Base-by-base conservation (phyloP, 345 rosid genomes). In the Gossypium mustelinum region DNA sequence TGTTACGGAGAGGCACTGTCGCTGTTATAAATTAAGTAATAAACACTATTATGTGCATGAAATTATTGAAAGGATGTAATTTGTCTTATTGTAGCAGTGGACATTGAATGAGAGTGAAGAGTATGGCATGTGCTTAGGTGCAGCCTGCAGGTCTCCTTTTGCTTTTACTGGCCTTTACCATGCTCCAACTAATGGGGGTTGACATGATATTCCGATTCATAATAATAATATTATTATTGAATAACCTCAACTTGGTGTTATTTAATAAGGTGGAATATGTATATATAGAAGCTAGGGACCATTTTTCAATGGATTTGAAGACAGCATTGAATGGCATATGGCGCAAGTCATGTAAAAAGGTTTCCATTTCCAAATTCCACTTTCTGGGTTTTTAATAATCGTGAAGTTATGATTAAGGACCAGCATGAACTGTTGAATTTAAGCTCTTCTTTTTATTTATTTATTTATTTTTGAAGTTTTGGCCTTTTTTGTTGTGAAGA, bases 91-190 rank as follows among this genome's bases (percentile, higher is more conserved):
- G 0, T 41, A 41, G 50, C 68, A 64, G 68, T 17, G 24, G 41
- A 18, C 68, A 64, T 64, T 64, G 68, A 64, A 64, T 64, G 68
- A 41, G 50, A 64, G 41, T 63, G 12, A 17, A 63, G 68, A 39
- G 41, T 47, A 34, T 47, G 48, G 25, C 68, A 64, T 64, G 50
- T 64, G 68, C 48, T 2, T 64, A 22, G 41, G 68, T 48, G 16
- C 7, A 17, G 29, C 68, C 41, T 34, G 41, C 41, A 34, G 41
- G 41, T 34, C 41, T 34, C 7, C 41, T 34, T 34, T 34, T 64
- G 14, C 68, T 9, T 41, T 64, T 64, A n/a, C 68, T 17, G 18
- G 43, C 11, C 16, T 25, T 60, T 34, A 27, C 65, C 17, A 12
- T 13, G 65, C 43, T 60, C 65, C 18, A 22, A 22, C 62, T 10